A percentile compares a stretch with the other conserved stretches of the same genome.
Conservation (phyloP, 73 alveolate species). For the Symbiodinium pilosum region DNA sequence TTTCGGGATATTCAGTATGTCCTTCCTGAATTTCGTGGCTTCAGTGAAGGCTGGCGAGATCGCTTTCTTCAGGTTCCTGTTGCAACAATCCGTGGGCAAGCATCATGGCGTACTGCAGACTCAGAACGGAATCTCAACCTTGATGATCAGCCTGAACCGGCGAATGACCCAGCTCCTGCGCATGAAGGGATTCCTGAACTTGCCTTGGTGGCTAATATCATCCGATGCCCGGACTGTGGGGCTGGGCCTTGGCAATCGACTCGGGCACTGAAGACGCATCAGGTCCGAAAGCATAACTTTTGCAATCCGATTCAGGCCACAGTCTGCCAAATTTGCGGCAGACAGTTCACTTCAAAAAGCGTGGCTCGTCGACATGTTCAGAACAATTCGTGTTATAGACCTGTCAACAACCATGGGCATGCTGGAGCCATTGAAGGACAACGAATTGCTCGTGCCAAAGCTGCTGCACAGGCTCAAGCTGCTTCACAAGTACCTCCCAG, state of each 20-base stretch:
- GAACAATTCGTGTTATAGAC: not conserved
- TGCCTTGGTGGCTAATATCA: too few species aligned
- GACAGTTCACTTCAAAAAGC: not conserved
- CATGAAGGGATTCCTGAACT: too few species aligned
- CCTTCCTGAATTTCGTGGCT: conserved; percentile 4
- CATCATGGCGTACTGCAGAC: too few species aligned
- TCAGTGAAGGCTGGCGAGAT: not conserved
- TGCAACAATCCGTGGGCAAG: not conserved
- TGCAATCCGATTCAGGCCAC: not conserved
- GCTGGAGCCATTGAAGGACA: conserved; percentile 4
- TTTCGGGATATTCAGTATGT: not conserved
- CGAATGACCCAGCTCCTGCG: too few species aligned
- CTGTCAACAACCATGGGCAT: conserved; percentile 22
- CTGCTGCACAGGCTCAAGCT: too few species aligned
- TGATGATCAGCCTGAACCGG: not conserved
- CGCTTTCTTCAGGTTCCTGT: not conserved
- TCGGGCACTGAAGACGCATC: not conserved
- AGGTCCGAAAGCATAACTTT: not conserved
- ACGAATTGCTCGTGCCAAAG: not conserved
- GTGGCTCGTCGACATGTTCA: not conserved
- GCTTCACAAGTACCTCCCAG: too few species aligned
- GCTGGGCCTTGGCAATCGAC: not conserved
- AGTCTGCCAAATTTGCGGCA: not conserved
- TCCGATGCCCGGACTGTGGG: too few species aligned
- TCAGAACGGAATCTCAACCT: not conserved